Base-by-base conservation (phyloP, 164 flowering plant species). In the Vitis labrusca region DNA sequence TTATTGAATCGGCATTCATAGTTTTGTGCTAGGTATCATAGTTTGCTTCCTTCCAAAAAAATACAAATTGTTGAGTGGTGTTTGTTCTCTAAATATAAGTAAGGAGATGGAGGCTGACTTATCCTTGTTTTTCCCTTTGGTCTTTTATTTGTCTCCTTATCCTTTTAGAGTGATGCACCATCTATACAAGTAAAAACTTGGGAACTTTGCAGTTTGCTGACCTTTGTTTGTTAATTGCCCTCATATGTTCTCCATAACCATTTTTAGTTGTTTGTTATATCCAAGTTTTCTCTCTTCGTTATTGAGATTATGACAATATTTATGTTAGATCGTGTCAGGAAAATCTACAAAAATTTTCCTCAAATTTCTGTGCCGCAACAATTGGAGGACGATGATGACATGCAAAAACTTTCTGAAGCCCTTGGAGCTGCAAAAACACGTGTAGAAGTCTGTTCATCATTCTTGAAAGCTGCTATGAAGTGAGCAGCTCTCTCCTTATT, bases 381-480 rank as follows among this genome's bases (percentile, higher is more conserved):
- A 57, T 74, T 93, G 79, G 93, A 75, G 19, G 91, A 78, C 67
- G 98, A 90, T 68, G 96, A 90, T 76, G 98, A 89, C 71, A 75
- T 91, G 82, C 90, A 93, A 70, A 70, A 86, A 70, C 88, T 95
- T 70, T 67, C 92, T 55, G 97, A 95, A 82, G 92, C 91, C 32
- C 78, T 93, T 75, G 97, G 87, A 17, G 93, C 89, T 32, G 99
- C 99, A 69, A 95, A 91, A 79, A 81, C 68, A 70, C 95, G 97
- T 54, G 93, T 91, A 2, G 98, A 95, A 52, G 81, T 88, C 61
- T 93, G 98, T 67, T 86, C 97, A 47, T 82, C 98, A 68, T 93
- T 91, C 76, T 76, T 95, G 76, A 91, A 82, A 77, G 93, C 98
- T 82, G 96, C 99, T 64, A 76, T 93, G 13, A 93, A 74, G 99